Conservation (phyloP, 2,329 filamentous ascomycete species). For the Pyrenophora teres region DNA sequence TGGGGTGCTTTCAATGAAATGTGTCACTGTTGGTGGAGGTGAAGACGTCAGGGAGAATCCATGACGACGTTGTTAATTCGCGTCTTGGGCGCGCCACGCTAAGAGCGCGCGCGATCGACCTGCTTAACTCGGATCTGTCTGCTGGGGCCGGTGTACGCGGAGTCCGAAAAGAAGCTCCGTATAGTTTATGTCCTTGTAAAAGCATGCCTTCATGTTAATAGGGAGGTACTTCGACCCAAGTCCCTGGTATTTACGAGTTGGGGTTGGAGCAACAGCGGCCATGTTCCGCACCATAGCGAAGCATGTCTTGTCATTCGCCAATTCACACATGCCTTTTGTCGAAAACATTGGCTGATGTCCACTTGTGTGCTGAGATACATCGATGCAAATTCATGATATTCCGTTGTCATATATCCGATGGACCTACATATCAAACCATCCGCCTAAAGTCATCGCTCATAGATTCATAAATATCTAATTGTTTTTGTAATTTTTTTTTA, state of each 20-base stretch:
- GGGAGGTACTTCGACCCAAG: neutral
- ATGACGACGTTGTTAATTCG: conserved; percentile 29
- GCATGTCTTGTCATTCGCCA: too few relatives aligned
- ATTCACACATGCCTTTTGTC: too few relatives aligned
- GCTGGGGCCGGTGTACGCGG: conserved; percentile 5
- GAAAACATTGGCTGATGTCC: too few relatives aligned
- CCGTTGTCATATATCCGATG: neutral
- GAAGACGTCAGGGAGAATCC: conserved; percentile 23
- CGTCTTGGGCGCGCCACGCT: conserved; percentile 20
- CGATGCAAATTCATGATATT: neutral
- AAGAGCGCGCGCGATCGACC: conserved; percentile 12
- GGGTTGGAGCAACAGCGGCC: neutral
- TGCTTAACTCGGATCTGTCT: neutral
- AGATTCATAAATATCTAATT: neutral
- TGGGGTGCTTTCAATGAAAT: conserved; percentile 11
- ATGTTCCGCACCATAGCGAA: neutral
- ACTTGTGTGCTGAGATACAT: neutral
- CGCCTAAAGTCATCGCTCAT: neutral
- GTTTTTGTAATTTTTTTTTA: neutral
- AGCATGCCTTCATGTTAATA: neutral
- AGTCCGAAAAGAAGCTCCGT: neutral
- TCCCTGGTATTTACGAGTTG: neutral
- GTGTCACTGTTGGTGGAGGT: conserved; percentile 18
- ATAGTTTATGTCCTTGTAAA: neutral
- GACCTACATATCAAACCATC: neutral